Evolutionary conservation across 352 stramenopile genomes (phyloP).

Genomic region (Phytophthora sansomeana): DNA sequence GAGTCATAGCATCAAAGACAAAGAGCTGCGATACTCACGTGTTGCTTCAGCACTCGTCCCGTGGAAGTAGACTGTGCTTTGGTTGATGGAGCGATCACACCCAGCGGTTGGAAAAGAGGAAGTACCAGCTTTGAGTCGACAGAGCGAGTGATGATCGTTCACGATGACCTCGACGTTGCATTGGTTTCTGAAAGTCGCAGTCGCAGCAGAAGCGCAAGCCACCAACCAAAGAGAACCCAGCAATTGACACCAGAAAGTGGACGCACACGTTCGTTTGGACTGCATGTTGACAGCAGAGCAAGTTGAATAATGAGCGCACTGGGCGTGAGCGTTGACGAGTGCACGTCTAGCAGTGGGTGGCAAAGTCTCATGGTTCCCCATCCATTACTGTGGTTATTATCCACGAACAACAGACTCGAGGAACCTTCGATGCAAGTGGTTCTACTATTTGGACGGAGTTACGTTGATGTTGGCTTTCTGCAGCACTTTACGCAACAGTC

Average conservation of each 20-base stretch:
- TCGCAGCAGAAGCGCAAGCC: background rate
- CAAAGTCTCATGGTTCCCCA: background rate
- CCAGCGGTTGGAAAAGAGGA: background rate
- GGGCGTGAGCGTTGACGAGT: background rate
- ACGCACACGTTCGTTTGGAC: slow-evolving; percentile 15
- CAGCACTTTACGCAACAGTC: slow-evolving; percentile 56
- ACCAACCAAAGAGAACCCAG: background rate
- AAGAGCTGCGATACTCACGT: slow-evolving; percentile 1
- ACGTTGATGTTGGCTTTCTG: slow-evolving; percentile 60
- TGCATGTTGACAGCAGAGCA: slow-evolving; percentile 5
- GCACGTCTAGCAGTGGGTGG: background rate
- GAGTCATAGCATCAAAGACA: background rate
- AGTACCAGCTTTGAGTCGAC: slow-evolving; percentile 10
- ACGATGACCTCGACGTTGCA: slow-evolving; percentile 29
- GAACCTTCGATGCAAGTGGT: slow-evolving; percentile 4
- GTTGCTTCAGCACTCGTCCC: slow-evolving; percentile 24
- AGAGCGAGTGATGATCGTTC: slow-evolving; percentile 20
- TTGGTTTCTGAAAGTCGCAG: slow-evolving; percentile 34
- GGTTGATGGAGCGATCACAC: slow-evolving; percentile 13
- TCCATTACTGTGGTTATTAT: background rate
- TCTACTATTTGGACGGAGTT: slow-evolving; percentile 26
- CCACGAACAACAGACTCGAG: background rate
- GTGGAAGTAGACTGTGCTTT: slow-evolving; percentile 35
- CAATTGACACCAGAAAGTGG: slow-evolving; percentile 14
- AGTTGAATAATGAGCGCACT: slow-evolving; percentile 1